Evolutionary conservation across 805 yeast genomes (phyloP), one percentile per base, ranked within the genome.

Genomic region (Isabelozyma heimii): DNA sequence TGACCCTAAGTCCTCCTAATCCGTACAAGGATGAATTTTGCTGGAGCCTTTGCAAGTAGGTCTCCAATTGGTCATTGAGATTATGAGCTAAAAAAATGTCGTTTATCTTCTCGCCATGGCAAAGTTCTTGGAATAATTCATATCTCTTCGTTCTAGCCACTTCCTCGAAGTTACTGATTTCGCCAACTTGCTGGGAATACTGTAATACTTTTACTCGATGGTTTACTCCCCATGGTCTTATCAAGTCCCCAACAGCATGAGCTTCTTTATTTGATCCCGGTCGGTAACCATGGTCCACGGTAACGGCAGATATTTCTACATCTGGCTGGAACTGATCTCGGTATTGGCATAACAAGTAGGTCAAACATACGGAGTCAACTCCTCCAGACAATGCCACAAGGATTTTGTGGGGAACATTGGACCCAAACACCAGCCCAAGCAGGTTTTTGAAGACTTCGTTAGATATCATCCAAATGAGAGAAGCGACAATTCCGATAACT

Each of bases 301-400:
- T 84, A 37, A 85, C 70, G 2, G 90, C 89, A 46, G 65, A 63
- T 1, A 83, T 61, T 17, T 65, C 47, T 15, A 79, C 52, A 1
- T 55, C 50, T 2, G 67, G 58, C 6, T 64, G 57, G 43, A 66
- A 46, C 3, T 45, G 48, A 9, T 71, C 50, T 30, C 59, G 65
- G 54, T 69, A 77, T 24, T 66, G 62, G 0, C 69, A 51, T 4
- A 84, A 61, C 15, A 86, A 66, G 53, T 76, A 76, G 0, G 87
- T 73, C 41, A 88, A 62, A 12, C 87, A 83, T 82, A 87, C 83
- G 1, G 94, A 87, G 60, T 88, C 95, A 0, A 85, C 90, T 1
- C 95, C 95, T 1, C 96, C 96, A 13, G 90, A 83, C 0, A 88
- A 75, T 0, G 91, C 90, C 14, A 88, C 63, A 5, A 73, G 80